phyloP scores from a whole-genome alignment of 495 filamentous ascomycete genomes.

The Hypoxylon trugodes region DNA sequence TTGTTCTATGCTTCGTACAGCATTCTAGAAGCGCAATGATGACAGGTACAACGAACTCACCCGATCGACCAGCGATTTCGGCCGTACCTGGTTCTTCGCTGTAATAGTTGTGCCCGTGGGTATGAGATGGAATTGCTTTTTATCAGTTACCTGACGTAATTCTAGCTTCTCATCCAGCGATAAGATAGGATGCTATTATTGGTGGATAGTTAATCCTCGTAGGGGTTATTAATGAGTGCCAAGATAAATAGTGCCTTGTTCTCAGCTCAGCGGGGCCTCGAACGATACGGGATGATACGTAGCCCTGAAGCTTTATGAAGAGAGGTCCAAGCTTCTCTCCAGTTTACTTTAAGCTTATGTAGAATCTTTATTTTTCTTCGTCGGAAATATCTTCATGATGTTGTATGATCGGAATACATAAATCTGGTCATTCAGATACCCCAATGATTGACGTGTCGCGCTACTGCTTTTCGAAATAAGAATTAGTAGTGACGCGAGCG shows the following conservation, averaged over 20 bases:
- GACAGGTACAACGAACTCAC: background rate
- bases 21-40: slow-evolving; percentile 24
- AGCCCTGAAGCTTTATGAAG: background rate
- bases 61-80: slow-evolving; percentile 26
- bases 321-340: slow-evolving; percentile 8
- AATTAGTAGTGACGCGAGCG: too few relatives aligned
- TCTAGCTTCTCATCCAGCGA: slow-evolving; percentile 40
- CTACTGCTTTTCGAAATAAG: too few relatives aligned
- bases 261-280: slow-evolving; percentile 1
- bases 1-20: background rate
- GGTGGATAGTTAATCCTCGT: slow-evolving; percentile 17
- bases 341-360: slow-evolving; percentile 6
- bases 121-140: slow-evolving; percentile 20
- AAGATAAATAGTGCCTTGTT: slow-evolving; percentile 27
- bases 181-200: slow-evolving; percentile 41
- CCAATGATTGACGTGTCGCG: too few relatives aligned
- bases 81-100: slow-evolving; percentile 29
- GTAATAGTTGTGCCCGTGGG: background rate
- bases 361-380: background rate
- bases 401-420: too few relatives aligned
- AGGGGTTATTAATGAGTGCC: slow-evolving; percentile 24
- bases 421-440: too few relatives aligned
- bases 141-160: slow-evolving; percentile 45
- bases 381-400: too few relatives aligned
- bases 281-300: background rate